Evolutionary conservation across 805 yeast species (phyloP), one percentile per base, ranked within the genome.

Genomic region (Lachancea sp.): DNA sequence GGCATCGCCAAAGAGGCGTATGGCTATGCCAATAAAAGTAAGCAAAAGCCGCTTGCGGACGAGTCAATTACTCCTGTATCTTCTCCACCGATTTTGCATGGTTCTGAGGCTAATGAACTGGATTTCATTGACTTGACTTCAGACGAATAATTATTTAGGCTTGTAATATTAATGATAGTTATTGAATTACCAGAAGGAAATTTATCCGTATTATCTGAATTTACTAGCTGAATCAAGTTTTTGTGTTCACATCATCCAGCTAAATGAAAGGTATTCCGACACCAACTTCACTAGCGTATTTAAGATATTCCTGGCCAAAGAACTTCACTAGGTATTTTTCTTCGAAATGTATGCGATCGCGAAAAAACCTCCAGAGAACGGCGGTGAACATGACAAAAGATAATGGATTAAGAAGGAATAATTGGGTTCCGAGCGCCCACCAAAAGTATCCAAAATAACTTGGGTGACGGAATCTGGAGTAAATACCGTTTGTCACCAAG

Each of bases 341-440:
- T 62, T 92, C 98, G 34, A 64, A 76, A 13, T 40, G 54, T 26
- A 92, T 86, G 43, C 98, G 70, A 8, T 61, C 56, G 6, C 60
- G 61, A 67, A 92, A 92, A 55, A 92, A 92, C 24, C 60, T 52
- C 74, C 79, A 78, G 16, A 92, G 65, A 3, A 78, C 72, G n/a
- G 61, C 47, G 0, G 69, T 52, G 45, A 88, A 92, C 0, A 71
- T 65, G 1, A 68, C 36, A 2, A 75, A 52, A 1, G 87, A 70
- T 0, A 86, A 34, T 5, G 83, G 78, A 61, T 88, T 92, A 33
- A 77, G 62, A 42, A 90, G 61, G 45, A 81, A 48, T 34, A 92
- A 18, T 57, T 90, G 95, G 1, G 87, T 70, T 0, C 97, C 97
- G 3, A 89, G 49, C 11, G 94, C 90, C 97, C 97, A 92, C 76